phyloP scores from a whole-genome alignment of 768 basidiomycete species.

The Mycena latifolia region DNA sequence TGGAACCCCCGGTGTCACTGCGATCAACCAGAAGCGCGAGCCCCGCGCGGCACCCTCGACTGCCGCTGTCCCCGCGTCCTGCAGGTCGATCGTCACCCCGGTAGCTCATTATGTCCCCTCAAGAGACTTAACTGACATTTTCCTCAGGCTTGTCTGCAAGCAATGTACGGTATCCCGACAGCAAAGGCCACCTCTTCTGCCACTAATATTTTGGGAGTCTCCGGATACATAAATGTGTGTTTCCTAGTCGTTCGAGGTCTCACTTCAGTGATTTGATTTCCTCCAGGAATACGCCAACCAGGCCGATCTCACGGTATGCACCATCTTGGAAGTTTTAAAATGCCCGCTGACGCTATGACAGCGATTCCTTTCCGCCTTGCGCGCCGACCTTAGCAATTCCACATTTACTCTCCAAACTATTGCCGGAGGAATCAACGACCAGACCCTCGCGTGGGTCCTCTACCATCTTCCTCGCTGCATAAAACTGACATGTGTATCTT shows the following conservation, averaged over 20 bases:
- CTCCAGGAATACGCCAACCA: conserved; percentile 43
- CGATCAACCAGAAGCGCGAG: not conserved
- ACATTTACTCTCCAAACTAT: conserved; percentile 35
- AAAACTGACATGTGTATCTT: too few species aligned
- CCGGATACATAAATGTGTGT: conserved; percentile 45
- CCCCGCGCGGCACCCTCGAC: not conserved
- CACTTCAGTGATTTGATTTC: too few species aligned
- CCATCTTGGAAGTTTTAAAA: too few species aligned
- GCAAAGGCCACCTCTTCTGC: conserved; percentile 11
- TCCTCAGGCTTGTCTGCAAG: conserved; percentile 16
- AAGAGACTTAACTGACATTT: too few species aligned
- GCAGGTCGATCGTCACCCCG: conserved; percentile 34
- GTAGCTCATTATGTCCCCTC: conserved; percentile 17
- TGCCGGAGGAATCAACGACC: conserved; percentile 41
- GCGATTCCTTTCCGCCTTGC: conserved; percentile 34
- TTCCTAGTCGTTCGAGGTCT: too few species aligned
- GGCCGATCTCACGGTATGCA: conserved; percentile 34
- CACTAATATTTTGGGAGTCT: conserved; percentile 45
- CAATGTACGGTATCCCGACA: conserved; percentile 21
- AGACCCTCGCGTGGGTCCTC: conserved; percentile 44
- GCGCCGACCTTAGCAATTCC: conserved; percentile 27
- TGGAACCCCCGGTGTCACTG: not conserved
- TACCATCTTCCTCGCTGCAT: not conserved
- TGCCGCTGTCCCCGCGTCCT: conserved; percentile 36
- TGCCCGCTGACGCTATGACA: not conserved